Base-by-base conservation (phyloP, 2,329 filamentous ascomycete genomes). In the Cladosporium sphaerospermum region DNA sequence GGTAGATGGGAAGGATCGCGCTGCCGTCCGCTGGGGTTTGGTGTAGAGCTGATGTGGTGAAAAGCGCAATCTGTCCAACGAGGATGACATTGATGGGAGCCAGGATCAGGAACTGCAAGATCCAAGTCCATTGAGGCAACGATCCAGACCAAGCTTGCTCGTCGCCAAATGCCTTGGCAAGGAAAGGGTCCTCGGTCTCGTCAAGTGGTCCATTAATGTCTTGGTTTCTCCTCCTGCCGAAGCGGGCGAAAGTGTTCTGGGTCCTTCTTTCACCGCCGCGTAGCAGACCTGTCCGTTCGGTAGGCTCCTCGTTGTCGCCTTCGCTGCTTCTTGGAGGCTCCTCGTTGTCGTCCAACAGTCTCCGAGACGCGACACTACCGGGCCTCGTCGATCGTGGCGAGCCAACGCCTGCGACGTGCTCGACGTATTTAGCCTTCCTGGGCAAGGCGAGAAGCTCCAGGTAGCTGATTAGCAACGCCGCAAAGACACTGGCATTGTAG, bases 11-110 rank as follows among this genome's bases (percentile, higher is more conserved):
- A 13, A 95, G 71, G 14, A 85, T 75, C 34, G 82, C 79, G 57
- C 83, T 88, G 2, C 93, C 93, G 67, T 99, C 93, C 2, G 87
- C 80, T 6, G 87, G 86, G 0, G 90, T 96, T 70, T 96, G 91
- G 54, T 84, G 78, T 16, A 90, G 75, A 2, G 88, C 82, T 33
- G 84, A 80, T 4, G 85, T 88, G 13, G 89, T 67, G 10, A 92
- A 72, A 3, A 97, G 77, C 1, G 81, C 86, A 23, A 91, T 77
- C 64, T 95, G 89, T 1, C 84, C 88, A 13, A 88, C 71, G 16
- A 97, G 69, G 55, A 93, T 84, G 43, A 96, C 75, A 45, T 85
- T 81, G 49, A 96, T 81, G 0, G 91, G 90, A 0, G 82, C 87
- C 9, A 95, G 73, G 13, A 96, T 66, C 3, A 97, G 73, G 59